Evolutionary conservation across 345 rosid genomes (phyloP).

Genomic region (Punica granatum): DNA sequence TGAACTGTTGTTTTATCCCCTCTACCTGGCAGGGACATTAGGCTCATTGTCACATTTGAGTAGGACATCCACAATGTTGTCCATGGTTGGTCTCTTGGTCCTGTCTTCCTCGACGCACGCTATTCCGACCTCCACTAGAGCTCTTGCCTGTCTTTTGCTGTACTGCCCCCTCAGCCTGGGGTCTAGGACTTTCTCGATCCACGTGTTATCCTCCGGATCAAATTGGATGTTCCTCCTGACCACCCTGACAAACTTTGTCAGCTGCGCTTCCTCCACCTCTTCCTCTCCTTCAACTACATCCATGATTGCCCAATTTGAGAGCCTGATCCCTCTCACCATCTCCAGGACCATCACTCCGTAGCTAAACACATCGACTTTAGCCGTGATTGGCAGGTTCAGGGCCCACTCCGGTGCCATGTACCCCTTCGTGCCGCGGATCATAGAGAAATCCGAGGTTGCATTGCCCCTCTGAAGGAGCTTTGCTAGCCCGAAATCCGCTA

Average conservation of each 20-base stretch:
- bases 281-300: constrained; percentile 1
- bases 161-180: constrained; percentile 23
- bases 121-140: constrained; percentile 21
- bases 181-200: constrained; percentile 33
- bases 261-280: constrained; percentile 23
- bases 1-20: not conserved
- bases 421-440: constrained; percentile 20
- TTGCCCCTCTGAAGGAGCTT: constrained; percentile 14
- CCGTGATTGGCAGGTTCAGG: constrained; percentile 9
- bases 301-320: constrained; percentile 19
- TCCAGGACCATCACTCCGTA: constrained; percentile 23
- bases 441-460: constrained; percentile 8
- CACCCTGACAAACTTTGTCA: constrained; percentile 20
- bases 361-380: constrained; percentile 16
- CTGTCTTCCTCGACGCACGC: constrained; percentile 29
- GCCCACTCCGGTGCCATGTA: constrained; percentile 19
- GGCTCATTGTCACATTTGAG: constrained; percentile 17
- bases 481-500: constrained; percentile 29
- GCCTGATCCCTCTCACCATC: constrained; percentile 12
- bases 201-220: constrained; percentile 10
- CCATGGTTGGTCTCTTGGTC: constrained; percentile 31
- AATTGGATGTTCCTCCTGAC: constrained; percentile 16
- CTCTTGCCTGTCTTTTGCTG: constrained; percentile 17
- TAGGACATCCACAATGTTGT: constrained; percentile 21
- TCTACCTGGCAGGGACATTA: not conserved